Evolutionary conservation across 257 asterid genomes (phyloP).

Genomic region (Craterostigma plantagineum): DNA sequence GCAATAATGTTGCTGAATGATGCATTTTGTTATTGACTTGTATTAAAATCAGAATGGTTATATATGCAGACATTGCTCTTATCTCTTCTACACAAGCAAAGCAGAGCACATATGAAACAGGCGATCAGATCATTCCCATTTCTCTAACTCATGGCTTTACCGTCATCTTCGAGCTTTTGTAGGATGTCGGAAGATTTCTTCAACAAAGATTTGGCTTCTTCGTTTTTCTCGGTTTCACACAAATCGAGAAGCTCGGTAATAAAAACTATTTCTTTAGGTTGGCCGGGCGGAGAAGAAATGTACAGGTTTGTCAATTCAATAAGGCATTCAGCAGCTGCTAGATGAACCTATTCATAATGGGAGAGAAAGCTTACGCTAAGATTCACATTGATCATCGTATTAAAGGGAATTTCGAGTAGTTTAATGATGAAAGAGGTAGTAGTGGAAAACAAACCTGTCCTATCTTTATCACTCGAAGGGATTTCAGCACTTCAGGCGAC

Average conservation of each 20-base stretch:
- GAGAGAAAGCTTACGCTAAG: neutral
- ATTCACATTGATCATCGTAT: too few relatives aligned
- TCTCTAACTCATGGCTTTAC: too few relatives aligned
- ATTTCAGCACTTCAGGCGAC: slow-evolving; percentile 50
- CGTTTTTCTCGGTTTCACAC: slow-evolving; percentile 49
- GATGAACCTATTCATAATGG: slow-evolving; percentile 51
- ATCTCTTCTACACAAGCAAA: too few relatives aligned
- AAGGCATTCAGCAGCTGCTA: slow-evolving; percentile 73
- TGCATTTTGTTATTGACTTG: too few relatives aligned
- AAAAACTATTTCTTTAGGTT: slow-evolving; percentile 23
- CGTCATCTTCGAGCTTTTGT: slow-evolving; percentile 15
- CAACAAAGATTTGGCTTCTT: slow-evolving; percentile 62
- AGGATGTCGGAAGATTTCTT: slow-evolving; percentile 51
- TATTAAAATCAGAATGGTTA: too few relatives aligned
- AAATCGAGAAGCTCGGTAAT: slow-evolving; percentile 44
- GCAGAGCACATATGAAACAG: too few relatives aligned
- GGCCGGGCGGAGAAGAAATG: slow-evolving; percentile 14
- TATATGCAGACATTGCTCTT: too few relatives aligned
- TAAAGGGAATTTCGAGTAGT: too few relatives aligned
- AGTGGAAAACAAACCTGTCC: slow-evolving; percentile 46
- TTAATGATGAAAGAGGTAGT: too few relatives aligned
- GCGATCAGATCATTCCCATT: too few relatives aligned
- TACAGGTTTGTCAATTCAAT: slow-evolving; percentile 36
- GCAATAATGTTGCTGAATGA: too few relatives aligned
- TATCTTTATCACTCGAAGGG: slow-evolving; percentile 53